A percentile compares a stretch with the other conserved stretches of the same genome.
Evolutionary conservation across 495 filamentous ascomycete genomes (phyloP).

Genomic region (Aspergillus sparsus): DNA sequence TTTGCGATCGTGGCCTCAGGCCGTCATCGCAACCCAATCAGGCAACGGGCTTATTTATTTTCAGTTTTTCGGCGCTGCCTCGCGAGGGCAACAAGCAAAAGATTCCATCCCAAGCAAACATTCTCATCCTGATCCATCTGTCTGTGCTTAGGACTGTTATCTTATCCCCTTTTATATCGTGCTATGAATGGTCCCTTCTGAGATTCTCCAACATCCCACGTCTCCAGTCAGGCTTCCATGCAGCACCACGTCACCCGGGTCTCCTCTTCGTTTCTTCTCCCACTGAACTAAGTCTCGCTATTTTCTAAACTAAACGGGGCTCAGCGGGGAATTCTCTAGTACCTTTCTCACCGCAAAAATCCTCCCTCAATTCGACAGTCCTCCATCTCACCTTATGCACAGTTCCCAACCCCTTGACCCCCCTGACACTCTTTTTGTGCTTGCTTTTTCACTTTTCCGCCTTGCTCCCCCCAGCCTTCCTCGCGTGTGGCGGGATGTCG

Average conservation of each 20-base stretch:
- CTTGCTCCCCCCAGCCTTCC: not conserved
- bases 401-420: slow-evolving; percentile 20
- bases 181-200: not conserved
- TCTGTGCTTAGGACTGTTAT: slow-evolving; percentile 10
- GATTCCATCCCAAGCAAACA: slow-evolving; percentile 11
- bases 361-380: slow-evolving; percentile 13
- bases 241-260: slow-evolving; percentile 26
- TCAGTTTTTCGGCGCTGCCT: not conserved
- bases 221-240: slow-evolving; percentile 28
- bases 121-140: slow-evolving; percentile 7
- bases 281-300: slow-evolving; percentile 13
- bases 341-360: slow-evolving; percentile 30
- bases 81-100: not conserved
- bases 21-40: slow-evolving; percentile 2
- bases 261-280: slow-evolving; percentile 1
- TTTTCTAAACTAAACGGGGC: slow-evolving; percentile 14
- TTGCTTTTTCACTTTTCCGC: slow-evolving; percentile 5
- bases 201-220: slow-evolving; percentile 7
- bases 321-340: slow-evolving; percentile 24
- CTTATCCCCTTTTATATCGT: not conserved
- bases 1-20: slow-evolving; percentile 1
- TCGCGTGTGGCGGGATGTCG: slow-evolving; percentile 30
- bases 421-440: not conserved
- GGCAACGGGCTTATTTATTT: not conserved
- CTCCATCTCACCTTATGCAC: slow-evolving; percentile 22